Base-by-base conservation (phyloP, 1,284 basidiomycete species). In the Singerocomus inundabilis region DNA sequence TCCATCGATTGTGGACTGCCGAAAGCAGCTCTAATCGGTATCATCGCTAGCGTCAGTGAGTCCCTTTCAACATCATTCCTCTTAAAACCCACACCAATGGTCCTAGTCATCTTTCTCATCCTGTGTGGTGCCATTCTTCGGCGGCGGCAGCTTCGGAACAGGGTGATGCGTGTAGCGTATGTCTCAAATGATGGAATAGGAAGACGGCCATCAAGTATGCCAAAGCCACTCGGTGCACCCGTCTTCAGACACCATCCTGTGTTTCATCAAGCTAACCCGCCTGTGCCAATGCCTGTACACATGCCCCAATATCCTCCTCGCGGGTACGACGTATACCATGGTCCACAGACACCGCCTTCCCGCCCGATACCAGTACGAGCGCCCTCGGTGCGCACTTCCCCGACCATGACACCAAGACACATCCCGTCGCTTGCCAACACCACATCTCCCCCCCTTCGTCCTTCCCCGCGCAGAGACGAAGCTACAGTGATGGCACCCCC, bases 21-120 rank as follows among this genome's bases (percentile, higher is more conserved):
- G 11, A 35, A 13, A 32, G 29, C 4, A n/a, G 43, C 26, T 6
- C 12, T 44, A 33, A 30, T 41, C 4, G 21, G 25, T 24, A 12
- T 46, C 6, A 13, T 48, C 12, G 32, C 9, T 10, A 33, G 5
- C 2, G 13, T 24, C 36, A 57, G 63, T 64, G 4, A 47, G 61
- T 49, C 33, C 44, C 29, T 29, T 24, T 2, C 13, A 35, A 18
- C 5, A 28, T 8, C 6, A 26, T 11, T 24, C 7, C 2, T 49
- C 46, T 64, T 25, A 63, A 40, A 40, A n/a, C n/a, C 12, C 2
- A 29, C 36, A n/a, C 21, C 18, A 57, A 50, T 6, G 3, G 28
- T 10, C 1, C 1, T 60, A 7, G 1, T 39, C 11, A 0, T 51
- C 18, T 24, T 54, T 5, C 4, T 60, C 12, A 0, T 16, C 26